Percentiles rank a stretch among this genome's conserved stretches.
phyloP scores from a whole-genome alignment of 805 yeast species.

The Myxozyma mucilagina region DNA sequence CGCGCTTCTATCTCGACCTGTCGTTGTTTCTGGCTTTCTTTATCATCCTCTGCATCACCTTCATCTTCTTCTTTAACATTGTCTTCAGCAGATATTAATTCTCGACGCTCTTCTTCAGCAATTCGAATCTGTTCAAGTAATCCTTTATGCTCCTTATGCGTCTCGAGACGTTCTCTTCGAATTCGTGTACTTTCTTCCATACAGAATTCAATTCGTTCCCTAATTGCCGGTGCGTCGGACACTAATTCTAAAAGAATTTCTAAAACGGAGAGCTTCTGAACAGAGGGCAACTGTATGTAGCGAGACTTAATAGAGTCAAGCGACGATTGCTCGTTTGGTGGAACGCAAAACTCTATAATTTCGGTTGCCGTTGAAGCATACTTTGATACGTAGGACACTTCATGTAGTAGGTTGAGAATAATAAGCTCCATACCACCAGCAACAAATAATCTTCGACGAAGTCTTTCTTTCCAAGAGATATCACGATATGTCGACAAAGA shows the following conservation, averaged over 20 bases:
- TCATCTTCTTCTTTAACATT: constrained; percentile 5
- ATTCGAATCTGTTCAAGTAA: constrained; percentile 54
- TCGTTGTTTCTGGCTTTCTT: constrained; percentile 35
- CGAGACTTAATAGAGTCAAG: constrained; percentile 51
- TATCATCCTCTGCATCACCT: neutral
- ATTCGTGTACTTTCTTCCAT: constrained; percentile 62
- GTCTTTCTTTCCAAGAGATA: constrained; percentile 72
- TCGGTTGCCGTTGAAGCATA: constrained; percentile 53
- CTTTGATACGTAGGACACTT: constrained; percentile 57
- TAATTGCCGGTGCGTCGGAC: constrained; percentile 56
- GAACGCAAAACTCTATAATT: constrained; percentile 58
- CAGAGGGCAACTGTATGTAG: constrained; percentile 57
- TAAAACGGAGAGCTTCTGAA: constrained; percentile 57
- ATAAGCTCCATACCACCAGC: constrained; percentile 87
- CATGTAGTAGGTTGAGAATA: constrained; percentile 68
- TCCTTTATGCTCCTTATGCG: constrained; percentile 58
- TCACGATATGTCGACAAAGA: constrained; percentile 42
- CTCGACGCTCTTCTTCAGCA: constrained; percentile 42
- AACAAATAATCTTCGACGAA: constrained; percentile 69
- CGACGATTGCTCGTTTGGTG: constrained; percentile 49
- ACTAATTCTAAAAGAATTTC: constrained; percentile 65
- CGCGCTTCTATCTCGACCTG: constrained; percentile 30
- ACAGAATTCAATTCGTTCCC: constrained; percentile 65
- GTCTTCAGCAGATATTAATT: constrained; percentile 16
- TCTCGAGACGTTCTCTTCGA: constrained; percentile 67